Evolutionary conservation across 805 yeast genomes (phyloP), one percentile per base, ranked within the genome.

Genomic region (Candida parachauliodes): DNA sequence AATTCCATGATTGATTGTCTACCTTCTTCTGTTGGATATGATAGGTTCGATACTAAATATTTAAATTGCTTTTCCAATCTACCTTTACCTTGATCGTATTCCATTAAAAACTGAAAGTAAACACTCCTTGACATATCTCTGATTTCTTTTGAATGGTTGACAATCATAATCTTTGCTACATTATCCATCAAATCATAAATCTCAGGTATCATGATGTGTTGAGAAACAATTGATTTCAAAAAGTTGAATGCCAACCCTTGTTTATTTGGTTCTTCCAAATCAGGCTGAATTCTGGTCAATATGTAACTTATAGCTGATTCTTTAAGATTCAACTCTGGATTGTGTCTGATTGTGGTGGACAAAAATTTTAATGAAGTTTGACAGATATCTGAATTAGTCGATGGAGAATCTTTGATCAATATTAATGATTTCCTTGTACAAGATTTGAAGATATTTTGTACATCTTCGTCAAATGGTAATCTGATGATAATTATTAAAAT

Each of bases 81-180:
- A 3, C 91, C 88, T 49, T 81, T 74, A 22, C 98, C 88, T 63
- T 91, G 97, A 50, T 95, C 98, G 53, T 86, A 93, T 50, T 88
- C 96, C 83, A 88, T 83, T 52, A 93, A 62, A 50, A 93, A 93
- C 50, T 81, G 88, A 57, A 79, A 83, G 55, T 79, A 93, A 2
- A 84, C 79, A 46, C 86, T 76, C 59, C 98, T 75, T 7, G 97
- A 79, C 59, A 84, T 80, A 49, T 83, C 89, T 41, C 98, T 73
- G 37, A 88, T 85, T 51, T 82, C 88, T 35, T 76, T 76, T 2
- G 91, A 72, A 41, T 88, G 96, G 59, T 85, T 87, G 1, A 95
- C 89, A 19, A 93, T 81, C 95, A 93, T 84, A 18, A 88, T 83
- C 41, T 79, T 76, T 8, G 93, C 74, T 3, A 91, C 81, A 34